Evolutionary conservation across 371 early-diverging fungal species (phyloP).

Genomic region (Dichotomocladium elegans): DNA sequence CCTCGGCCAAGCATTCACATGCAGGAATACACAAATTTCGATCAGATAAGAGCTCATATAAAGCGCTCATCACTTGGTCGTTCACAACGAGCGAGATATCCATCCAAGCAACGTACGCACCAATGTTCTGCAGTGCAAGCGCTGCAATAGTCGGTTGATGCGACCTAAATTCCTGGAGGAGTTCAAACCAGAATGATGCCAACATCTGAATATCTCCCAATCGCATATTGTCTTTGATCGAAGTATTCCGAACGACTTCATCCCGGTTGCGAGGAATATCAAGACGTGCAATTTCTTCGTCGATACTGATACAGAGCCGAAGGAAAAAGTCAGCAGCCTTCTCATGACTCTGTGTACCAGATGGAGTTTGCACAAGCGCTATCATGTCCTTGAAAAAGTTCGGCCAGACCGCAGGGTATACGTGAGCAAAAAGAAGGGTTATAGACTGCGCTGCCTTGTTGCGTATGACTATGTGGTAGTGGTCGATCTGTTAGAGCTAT

Average conservation of each 20-base stretch:
- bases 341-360: constrained; percentile 40
- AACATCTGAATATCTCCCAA: constrained; percentile 74
- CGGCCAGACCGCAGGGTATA: constrained; percentile 86
- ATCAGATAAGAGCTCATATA: constrained; percentile 69
- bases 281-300: constrained; percentile 87
- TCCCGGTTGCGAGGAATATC: constrained; percentile 70
- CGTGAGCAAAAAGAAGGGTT: constrained; percentile 77
- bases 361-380: constrained; percentile 51
- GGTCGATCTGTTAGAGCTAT: too few species aligned
- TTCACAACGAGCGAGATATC: constrained; percentile 89
- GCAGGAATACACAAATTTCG: constrained; percentile 67
- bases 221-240: constrained; percentile 92
- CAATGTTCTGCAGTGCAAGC: constrained; percentile 61
- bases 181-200: constrained; percentile 76
- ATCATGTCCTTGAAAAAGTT: constrained; percentile 86
- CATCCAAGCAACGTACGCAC: constrained; percentile 83
- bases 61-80: constrained; percentile 71
- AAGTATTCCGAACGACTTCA: constrained; percentile 71
- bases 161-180: constrained; percentile 52
- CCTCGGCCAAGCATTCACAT: constrained; percentile 77
- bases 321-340: constrained; percentile 78
- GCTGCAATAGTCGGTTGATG: constrained; percentile 56
- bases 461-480: constrained; percentile 59
- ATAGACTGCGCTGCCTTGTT: constrained; percentile 87
- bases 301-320: constrained; percentile 75